A percentile compares a stretch with the other conserved stretches of the same genome.
These are phyloP conservation scores for Magnolia sinica DNA, from an alignment of 164 flowering plant genomes.

Conservation along the genomic window DNA sequence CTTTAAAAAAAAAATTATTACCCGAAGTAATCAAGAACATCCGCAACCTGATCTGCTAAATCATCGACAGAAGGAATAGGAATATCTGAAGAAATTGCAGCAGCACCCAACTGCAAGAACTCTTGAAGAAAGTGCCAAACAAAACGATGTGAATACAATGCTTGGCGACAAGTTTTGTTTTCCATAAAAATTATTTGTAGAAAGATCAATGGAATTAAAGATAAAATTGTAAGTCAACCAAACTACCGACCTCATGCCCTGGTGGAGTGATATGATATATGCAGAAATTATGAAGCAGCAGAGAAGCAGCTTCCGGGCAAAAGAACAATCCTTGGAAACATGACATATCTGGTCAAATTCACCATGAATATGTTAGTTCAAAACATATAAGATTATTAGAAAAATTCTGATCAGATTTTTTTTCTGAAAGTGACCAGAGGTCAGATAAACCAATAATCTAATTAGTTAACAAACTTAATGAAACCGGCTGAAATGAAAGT, in stretches of 20 bases:
- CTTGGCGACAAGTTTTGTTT: background rate
- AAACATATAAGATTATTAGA: background rate
- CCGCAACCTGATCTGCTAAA: slow-evolving; percentile 66
- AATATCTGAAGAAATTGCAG: slow-evolving; percentile 37
- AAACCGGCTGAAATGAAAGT: too few species aligned
- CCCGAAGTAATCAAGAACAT: slow-evolving; percentile 80
- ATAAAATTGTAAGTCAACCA: slow-evolving; percentile 8
- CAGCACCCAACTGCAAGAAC: slow-evolving; percentile 71
- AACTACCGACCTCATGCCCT: slow-evolving; percentile 77
- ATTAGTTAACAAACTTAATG: too few species aligned
- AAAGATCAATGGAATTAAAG: background rate
- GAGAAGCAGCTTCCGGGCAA: slow-evolving; percentile 85
- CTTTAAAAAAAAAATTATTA: slow-evolving; percentile 12
- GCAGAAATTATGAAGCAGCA: slow-evolving; percentile 86
- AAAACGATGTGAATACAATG: slow-evolving; percentile 15
- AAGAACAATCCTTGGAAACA: slow-evolving; percentile 87
- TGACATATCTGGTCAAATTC: slow-evolving; percentile 61
- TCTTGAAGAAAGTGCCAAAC: slow-evolving; percentile 32
- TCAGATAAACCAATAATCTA: too few species aligned
- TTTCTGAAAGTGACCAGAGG: too few species aligned
- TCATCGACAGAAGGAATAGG: slow-evolving; percentile 54
- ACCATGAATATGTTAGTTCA: background rate
- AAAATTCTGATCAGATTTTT: too few species aligned
- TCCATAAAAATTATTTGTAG: background rate
- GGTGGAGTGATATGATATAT: slow-evolving; percentile 86